Conservation (phyloP, 352 stramenopile genomes). For the Pythium plurisporium region DNA sequence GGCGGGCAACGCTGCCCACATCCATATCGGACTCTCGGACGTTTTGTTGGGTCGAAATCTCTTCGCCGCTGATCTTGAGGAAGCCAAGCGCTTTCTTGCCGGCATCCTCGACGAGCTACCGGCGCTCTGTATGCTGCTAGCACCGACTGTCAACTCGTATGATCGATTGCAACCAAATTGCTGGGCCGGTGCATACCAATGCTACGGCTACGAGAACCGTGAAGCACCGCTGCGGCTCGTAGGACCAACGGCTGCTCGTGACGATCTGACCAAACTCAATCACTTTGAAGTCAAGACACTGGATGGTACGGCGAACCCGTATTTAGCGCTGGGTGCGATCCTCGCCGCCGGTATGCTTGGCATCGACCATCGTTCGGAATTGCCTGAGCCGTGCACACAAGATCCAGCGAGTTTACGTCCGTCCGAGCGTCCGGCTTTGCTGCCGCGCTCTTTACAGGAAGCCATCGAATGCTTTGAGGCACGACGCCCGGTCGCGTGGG, state of each 20-base stretch:
- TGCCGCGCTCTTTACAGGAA: slow-evolving; percentile 20
- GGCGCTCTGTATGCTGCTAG: slow-evolving; percentile 21
- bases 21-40: slow-evolving; percentile 23
- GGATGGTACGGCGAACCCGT: slow-evolving; percentile 29
- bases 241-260: background rate
- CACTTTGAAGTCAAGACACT: slow-evolving; percentile 33
- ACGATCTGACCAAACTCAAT: slow-evolving; percentile 1
- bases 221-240: slow-evolving; percentile 27
- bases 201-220: slow-evolving; percentile 34
- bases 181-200: slow-evolving; percentile 28
- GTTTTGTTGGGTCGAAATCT: background rate
- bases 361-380: background rate
- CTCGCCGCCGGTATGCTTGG: slow-evolving; percentile 23
- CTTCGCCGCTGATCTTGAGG: background rate
- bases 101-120: slow-evolving; percentile 24
- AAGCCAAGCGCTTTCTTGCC: slow-evolving; percentile 15
- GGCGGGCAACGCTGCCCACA: slow-evolving; percentile 18
- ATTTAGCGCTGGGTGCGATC: slow-evolving; percentile 26
- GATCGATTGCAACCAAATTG: slow-evolving; percentile 26
- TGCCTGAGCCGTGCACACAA: slow-evolving; percentile 3
- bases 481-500: slow-evolving; percentile 4
- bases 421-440: slow-evolving; percentile 1
- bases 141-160: slow-evolving; percentile 27
- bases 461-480: slow-evolving; percentile 14
- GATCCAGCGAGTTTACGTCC: slow-evolving; percentile 15